These are phyloP conservation scores for Penicillium verrucosum DNA, from an alignment of 2,329 filamentous ascomycete genomes.

Conservation along the genomic window DNA sequence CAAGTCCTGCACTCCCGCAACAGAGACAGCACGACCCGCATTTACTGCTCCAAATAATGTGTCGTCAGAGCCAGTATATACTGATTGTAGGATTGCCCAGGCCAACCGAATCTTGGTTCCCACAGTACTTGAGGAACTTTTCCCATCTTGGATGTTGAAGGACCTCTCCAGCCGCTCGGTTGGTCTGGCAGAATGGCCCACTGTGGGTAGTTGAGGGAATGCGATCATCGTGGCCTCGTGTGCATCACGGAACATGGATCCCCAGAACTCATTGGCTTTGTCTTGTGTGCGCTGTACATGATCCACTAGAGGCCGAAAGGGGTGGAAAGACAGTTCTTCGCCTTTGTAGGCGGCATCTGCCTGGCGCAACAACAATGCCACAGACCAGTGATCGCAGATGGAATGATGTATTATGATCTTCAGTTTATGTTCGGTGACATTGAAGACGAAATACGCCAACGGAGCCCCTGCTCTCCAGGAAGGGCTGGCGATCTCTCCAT, in stretches of 20 bases:
- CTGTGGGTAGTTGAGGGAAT: background rate
- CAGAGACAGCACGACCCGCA: conserved; percentile 8
- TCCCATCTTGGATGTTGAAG: background rate
- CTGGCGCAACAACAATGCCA: conserved; percentile 14
- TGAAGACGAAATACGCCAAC: conserved; percentile 6
- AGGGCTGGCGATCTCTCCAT: background rate
- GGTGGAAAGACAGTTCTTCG: background rate
- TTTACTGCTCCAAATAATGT: conserved; percentile 14
- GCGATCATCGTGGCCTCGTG: background rate
- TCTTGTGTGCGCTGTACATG: conserved; percentile 3
- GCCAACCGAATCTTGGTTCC: conserved; percentile 13
- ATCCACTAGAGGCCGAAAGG: conserved; percentile 16
- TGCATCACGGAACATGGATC: background rate
- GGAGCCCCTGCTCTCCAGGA: conserved; percentile 1
- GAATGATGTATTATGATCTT: conserved; percentile 15
- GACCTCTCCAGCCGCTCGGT: background rate
- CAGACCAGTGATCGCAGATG: conserved; percentile 21
- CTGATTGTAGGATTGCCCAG: conserved; percentile 13
- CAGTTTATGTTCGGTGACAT: background rate
- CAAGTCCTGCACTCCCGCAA: conserved; percentile 8
- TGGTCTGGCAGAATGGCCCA: conserved; percentile 3
- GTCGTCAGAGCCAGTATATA: conserved; percentile 9
- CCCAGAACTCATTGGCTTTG: background rate
- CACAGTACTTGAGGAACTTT: background rate
- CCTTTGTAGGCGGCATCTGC: conserved; percentile 12